These are phyloP conservation scores for Trichopus zeylanicus DNA, from an alignment of 116 monocot genomes.

Conservation along the genomic window DNA sequence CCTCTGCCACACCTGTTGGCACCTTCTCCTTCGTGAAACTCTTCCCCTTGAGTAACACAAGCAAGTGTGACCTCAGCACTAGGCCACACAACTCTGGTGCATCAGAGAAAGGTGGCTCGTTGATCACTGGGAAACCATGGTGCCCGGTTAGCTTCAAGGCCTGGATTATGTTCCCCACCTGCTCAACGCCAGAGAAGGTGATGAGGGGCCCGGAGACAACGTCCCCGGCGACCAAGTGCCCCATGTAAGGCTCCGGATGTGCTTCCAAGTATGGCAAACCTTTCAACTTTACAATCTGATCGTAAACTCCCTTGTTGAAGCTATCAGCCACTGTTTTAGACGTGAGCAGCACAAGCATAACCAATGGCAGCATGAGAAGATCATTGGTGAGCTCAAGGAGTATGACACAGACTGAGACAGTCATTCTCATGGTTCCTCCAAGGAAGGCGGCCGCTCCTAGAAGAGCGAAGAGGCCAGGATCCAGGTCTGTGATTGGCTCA, in stretches of 20 bases:
- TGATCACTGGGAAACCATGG: slow-evolving; percentile 81
- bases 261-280: slow-evolving; percentile 93
- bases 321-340: slow-evolving; percentile 87
- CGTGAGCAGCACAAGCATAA: slow-evolving; percentile 93
- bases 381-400: slow-evolving; percentile 98
- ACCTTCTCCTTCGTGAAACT: slow-evolving; percentile 61
- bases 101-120: slow-evolving; percentile 66
- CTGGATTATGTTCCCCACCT: slow-evolving; percentile 64
- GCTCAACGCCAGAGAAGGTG: slow-evolving; percentile 66
- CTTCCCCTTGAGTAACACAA: slow-evolving; percentile 76
- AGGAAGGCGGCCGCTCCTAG: slow-evolving; percentile 89
- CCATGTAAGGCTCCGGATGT: slow-evolving; percentile 93
- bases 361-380: slow-evolving; percentile 84
- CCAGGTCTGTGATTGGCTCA: slow-evolving; percentile 46
- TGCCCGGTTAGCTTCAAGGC: slow-evolving; percentile 74
- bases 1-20: slow-evolving; percentile 19
- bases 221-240: slow-evolving; percentile 71
- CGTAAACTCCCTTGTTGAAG: slow-evolving; percentile 94
- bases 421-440: slow-evolving; percentile 99
- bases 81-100: slow-evolving; percentile 75
- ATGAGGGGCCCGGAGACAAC: slow-evolving; percentile 84
- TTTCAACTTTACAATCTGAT: slow-evolving; percentile 93
- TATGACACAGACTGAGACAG: slow-evolving; percentile 87
- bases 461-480: slow-evolving; percentile 81
- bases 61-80: slow-evolving; percentile 73